Evolutionary conservation across 1,139 yeast genomes (phyloP).

Genomic region (Magnusiomyces magnusii): DNA sequence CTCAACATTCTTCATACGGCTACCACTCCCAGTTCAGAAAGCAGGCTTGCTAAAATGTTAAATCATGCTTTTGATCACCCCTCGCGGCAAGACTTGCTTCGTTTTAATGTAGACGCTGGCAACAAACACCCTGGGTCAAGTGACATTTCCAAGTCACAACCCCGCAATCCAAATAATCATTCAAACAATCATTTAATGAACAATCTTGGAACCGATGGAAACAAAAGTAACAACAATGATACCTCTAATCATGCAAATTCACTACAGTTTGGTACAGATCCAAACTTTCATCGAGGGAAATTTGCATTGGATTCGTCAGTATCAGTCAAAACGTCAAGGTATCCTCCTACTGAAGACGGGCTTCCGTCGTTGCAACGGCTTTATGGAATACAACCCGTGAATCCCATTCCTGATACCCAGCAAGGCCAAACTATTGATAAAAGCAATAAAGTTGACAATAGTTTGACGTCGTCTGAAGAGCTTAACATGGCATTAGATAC

Average conservation of each 20-base stretch:
- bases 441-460: too few relatives aligned
- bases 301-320: not conserved
- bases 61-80: not conserved
- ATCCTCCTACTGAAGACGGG: not conserved
- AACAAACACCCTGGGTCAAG: not conserved
- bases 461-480: not conserved
- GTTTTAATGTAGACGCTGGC: not conserved
- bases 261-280: conserved; percentile 4
- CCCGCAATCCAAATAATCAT: too few relatives aligned
- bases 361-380: not conserved
- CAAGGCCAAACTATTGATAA: not conserved
- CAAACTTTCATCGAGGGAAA: conserved; percentile 1
- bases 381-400: not conserved
- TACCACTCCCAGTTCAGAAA: not conserved
- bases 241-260: not conserved
- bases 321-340: not conserved
- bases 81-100: not conserved
- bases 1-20: not conserved
- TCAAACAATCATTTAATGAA: too few relatives aligned
- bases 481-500: not conserved
- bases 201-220: not conserved
- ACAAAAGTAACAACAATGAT: not conserved
- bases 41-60: not conserved
- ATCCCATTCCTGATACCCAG: not conserved
- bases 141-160: too few relatives aligned